Percentiles rank a stretch among this genome's conserved stretches.
phyloP scores from a whole-genome alignment of 176 grass and related monocot genomes.

The Guadua angustifolia region DNA sequence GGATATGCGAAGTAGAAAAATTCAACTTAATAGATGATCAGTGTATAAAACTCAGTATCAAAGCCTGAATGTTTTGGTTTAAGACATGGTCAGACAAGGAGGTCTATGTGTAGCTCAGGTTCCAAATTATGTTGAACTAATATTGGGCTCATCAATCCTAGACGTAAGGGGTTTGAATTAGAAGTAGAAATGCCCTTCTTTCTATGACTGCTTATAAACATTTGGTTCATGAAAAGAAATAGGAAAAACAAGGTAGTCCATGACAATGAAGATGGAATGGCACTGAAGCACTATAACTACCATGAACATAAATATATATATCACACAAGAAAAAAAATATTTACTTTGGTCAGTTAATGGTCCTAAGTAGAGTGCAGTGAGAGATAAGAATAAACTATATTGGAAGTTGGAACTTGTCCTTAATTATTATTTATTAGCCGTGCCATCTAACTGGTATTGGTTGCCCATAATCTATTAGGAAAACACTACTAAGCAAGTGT shows the following conservation, averaged over 20 bases:
- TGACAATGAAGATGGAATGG: neutral
- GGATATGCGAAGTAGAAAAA: neutral
- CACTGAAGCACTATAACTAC: neutral
- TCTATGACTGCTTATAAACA: slow-evolving; percentile 9
- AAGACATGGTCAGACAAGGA: neutral
- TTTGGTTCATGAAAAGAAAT: slow-evolving; percentile 8
- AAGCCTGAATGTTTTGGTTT: neutral
- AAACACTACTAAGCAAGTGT: slow-evolving; percentile 16
- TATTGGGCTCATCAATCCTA: slow-evolving; percentile 8
- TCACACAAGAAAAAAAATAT: neutral
- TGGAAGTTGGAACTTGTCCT: neutral
- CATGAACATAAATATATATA: slow-evolving; percentile 7
- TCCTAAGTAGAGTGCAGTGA: slow-evolving; percentile 11
- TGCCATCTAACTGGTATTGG: neutral
- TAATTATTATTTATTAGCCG: neutral
- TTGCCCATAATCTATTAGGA: neutral
- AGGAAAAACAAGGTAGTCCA: neutral
- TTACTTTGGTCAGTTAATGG: slow-evolving; percentile 1
- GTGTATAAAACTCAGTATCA: slow-evolving; percentile 17
- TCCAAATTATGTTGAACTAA: slow-evolving; percentile 3
- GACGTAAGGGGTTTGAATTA: neutral
- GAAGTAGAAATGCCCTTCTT: neutral
- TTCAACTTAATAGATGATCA: neutral
- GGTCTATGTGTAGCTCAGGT: slow-evolving; percentile 2
- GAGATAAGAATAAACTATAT: neutral